Evolutionary conservation across 2,329 filamentous ascomycete genomes (phyloP), one percentile per base, ranked within the genome.

Genomic region (Cytospora leucostoma): DNA sequence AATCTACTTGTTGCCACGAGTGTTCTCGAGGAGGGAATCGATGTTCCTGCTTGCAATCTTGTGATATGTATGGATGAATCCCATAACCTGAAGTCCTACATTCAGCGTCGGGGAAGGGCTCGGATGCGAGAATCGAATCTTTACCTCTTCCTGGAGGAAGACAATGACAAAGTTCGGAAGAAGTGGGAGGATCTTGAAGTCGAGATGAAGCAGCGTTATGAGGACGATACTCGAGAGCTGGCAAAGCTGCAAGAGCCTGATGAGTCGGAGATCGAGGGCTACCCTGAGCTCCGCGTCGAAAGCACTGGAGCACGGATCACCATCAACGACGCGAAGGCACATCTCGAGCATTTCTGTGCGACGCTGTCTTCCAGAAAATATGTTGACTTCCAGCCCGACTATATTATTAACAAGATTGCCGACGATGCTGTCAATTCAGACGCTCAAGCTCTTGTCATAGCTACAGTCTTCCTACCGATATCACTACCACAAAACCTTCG

Each of bases 261-360:
- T 66, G 76, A 82, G 2, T 66, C 67, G 0, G 72, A 75, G 37
- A 58, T 38, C 7, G 33, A 59, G 1, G 70, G 72, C 19, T 68
- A 77, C 34, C 66, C 71, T 6, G 70, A 73, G 13, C 69, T 82
- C 53, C 67, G 70, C 17, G 74, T 83, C 6, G 65, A 76, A 27
- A 66, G 73, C 27, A 83, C 80, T 0, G 77, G 88, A 5, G 92
- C 91, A 0, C 75, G 86, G 13, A 77, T 97, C 15, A 90, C 90
- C 12, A 80, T 92, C 1, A 84, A 91, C 44, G 90, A 90, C 67
- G 90, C 92, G 0, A 85, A 88, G 55, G 75, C 81, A n/a, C 92
- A 95, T 73, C 81, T 98, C 1, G 80, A 90, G 54, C 92, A 96
- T 74, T 96, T 97, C 69, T 97, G 93, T 73, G 78, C 80, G 0